phyloP scores from a whole-genome alignment of 2,329 filamentous ascomycete species.

The Apiospora marii region DNA sequence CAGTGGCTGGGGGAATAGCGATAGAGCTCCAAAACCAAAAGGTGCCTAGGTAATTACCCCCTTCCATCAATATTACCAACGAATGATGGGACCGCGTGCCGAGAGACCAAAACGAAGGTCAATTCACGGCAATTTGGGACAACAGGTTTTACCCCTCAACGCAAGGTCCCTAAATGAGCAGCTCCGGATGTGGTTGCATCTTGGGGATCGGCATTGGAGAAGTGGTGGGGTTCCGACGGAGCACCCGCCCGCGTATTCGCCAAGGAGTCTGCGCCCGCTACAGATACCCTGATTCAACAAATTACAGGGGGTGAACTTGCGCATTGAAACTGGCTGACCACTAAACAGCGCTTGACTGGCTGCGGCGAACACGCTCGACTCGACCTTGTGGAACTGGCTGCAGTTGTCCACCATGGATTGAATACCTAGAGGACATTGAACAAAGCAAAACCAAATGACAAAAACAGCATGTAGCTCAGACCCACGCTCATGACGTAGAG shows the following conservation, averaged over 20 bases:
- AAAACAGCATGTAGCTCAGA: too few relatives aligned
- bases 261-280: neutral
- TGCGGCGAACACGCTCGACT: neutral
- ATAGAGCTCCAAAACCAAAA: too few relatives aligned
- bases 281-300: neutral
- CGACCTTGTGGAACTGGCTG: too few relatives aligned
- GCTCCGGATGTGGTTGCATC: neutral
- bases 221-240: neutral
- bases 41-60: neutral
- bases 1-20: neutral
- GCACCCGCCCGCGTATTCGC: neutral
- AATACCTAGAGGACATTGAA: too few relatives aligned
- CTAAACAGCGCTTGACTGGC: neutral
- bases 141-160: neutral
- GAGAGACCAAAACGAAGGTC: neutral
- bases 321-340: neutral
- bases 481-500: too few relatives aligned
- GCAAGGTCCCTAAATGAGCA: neutral
- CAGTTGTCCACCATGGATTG: too few relatives aligned
- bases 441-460: too few relatives aligned
- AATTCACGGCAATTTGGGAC: neutral
- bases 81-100: neutral
- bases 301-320: neutral
- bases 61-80: neutral
- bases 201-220: neutral